Evolutionary conservation across 2,329 filamentous ascomycete species (phyloP), one percentile per base, ranked within the genome.

Genomic region (Pseudovirgaria hyperparasitica): DNA sequence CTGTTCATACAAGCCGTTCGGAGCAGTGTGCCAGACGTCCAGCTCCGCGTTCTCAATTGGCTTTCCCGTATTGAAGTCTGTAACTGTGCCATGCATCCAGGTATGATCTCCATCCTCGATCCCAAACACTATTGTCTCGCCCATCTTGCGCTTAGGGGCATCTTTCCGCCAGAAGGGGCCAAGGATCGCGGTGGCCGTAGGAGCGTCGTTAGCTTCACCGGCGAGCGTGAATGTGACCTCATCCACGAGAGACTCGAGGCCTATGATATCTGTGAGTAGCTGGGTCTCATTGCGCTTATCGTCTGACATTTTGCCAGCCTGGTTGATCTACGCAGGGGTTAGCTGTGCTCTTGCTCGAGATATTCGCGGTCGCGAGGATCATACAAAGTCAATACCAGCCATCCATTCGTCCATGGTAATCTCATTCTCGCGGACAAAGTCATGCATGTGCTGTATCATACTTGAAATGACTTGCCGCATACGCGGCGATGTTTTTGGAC

Each of bases 111-210:
- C 67, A 30, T 63, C 55, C 4, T 58, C 42, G 4, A 62, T 54
- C 16, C 66, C 35, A 59, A 39, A 41, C 2, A 75, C 63, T 35
- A 90, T 82, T 41, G 62, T 74, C 23, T 64, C 68, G 26, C 79
- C 82, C 45, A 79, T 79, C n/a, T 71, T 56, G 24, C 76, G 67
- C 31, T 67, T 57, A 5, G 82, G 82, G 0, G 82, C 72, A 39
- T 85, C 67, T 22, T 72, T 65, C 5, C 81, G 69, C 70, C 81
- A 92, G 58, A 92, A 92, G 2, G 84, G 84, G 0, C 84, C 84
- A 1, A 92, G 67, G 38, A 92, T 84, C 21, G 82, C 74, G 4
- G 79, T 80, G 2, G 80, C 70, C 5, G 82, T 90, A 8, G 73
- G 63, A 14, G 50, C 46, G 29, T 58, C 54, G 13, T 31, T 33